Conservation (phyloP, 1,139 yeast species). For the Meyerozyma smithsonii region DNA sequence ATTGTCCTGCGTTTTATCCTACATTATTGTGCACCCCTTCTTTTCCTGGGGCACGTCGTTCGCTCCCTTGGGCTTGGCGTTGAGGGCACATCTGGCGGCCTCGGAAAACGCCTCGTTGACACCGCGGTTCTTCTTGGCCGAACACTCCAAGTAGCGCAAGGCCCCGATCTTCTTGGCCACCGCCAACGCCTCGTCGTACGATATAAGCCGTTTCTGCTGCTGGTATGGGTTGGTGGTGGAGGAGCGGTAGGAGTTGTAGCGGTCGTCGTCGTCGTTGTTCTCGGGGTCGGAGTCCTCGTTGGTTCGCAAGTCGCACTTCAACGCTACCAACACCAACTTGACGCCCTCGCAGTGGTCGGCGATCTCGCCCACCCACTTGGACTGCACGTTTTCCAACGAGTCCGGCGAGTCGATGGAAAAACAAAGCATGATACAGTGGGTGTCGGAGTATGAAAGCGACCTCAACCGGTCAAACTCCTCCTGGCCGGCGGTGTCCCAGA, state of each 20-base stretch:
- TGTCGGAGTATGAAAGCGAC: conserved; percentile 86
- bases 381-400: conserved; percentile 87
- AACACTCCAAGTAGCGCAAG: conserved; percentile 82
- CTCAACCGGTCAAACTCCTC: conserved; percentile 94
- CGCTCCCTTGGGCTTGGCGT: conserved; percentile 65
- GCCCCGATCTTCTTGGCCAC: conserved; percentile 89
- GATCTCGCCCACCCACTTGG: conserved; percentile 93
- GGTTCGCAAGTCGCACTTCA: conserved; percentile 87
- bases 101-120: conserved; percentile 96
- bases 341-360: conserved; percentile 97
- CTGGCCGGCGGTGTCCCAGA: conserved; percentile 99
- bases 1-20: conserved; percentile 1
- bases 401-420: conserved; percentile 93
- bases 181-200: conserved; percentile 77
- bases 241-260: conserved; percentile 30
- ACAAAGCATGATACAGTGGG: conserved; percentile 95
- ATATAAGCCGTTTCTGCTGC: conserved; percentile 52
- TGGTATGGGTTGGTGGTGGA: conserved; percentile 29
- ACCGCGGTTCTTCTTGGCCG: conserved; percentile 91
- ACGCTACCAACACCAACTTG: conserved; percentile 85
- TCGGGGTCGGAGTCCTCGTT: conserved; percentile 28
- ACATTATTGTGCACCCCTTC: conserved; percentile 1
- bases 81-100: conserved; percentile 93
- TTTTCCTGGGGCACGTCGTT: neutral
- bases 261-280: conserved; percentile 36